These are phyloP conservation scores for Xylaria sp. DNA, from an alignment of 2,329 filamentous ascomycete genomes.

Conservation along the genomic window DNA sequence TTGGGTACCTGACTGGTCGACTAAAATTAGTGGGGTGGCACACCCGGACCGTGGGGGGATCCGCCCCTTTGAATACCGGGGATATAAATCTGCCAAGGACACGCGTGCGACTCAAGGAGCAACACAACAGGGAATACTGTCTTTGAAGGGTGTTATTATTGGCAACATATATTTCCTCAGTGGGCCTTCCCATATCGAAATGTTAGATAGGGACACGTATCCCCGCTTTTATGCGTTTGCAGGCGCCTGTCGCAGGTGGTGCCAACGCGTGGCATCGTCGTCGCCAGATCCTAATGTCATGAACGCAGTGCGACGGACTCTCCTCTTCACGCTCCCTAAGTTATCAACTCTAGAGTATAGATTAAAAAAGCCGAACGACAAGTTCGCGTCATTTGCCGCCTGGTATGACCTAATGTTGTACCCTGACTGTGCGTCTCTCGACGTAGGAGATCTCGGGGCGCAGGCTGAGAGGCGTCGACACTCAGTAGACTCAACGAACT, in stretches of 20 bases:
- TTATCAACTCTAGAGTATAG: background rate
- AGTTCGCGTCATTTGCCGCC: background rate
- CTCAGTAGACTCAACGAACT: background rate
- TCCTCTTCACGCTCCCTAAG: background rate
- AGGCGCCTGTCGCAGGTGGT: background rate
- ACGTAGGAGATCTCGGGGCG: background rate
- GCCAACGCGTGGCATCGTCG: background rate
- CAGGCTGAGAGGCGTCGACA: background rate
- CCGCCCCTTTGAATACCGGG: background rate
- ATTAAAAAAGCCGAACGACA: background rate
- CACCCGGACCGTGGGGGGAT: background rate
- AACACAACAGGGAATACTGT: background rate
- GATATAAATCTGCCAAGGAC: background rate
- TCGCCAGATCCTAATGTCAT: background rate
- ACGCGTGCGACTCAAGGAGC: background rate
- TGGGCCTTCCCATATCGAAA: background rate
- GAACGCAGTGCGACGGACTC: background rate
- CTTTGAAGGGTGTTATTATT: slow-evolving; percentile 1
- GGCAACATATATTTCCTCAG: background rate
- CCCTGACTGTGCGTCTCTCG: background rate
- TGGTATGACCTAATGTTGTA: background rate
- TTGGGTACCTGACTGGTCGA: slow-evolving; percentile 3
- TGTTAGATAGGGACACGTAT: background rate
- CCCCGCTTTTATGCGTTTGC: background rate
- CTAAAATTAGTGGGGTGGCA: background rate